Base-by-base conservation (phyloP, 495 filamentous ascomycete species). In the Aspergillus avenaceus region DNA sequence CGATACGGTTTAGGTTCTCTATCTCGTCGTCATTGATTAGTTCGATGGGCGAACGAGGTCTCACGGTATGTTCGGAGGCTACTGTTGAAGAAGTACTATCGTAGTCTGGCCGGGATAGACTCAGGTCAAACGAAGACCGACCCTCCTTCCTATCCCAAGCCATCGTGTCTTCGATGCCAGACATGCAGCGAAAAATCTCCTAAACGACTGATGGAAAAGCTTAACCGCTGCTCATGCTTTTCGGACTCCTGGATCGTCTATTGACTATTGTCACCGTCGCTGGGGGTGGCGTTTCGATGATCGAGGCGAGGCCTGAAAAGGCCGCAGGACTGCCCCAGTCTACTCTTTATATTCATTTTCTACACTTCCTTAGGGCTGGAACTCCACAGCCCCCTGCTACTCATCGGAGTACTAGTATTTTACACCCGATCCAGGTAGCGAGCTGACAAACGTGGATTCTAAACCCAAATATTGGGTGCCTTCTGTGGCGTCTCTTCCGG, bases 1-100 rank as follows among this genome's bases (percentile, higher is more conserved):
- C 56, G 23, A 60, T 66, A 25, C 29, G 59, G 4, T 53, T 59
- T 19, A 61, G 61, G 13, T 49, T 63, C n/a, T 57, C 60, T 2
- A 61, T 54, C 45, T 62, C 62, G 7, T 41, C 47, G 18, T 57
- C 38, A 16, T 61, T 28, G 36, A 63, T 61, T 3, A 38, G 23
- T 14, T 22, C 18, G 38, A 55, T 54, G 16, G 61, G 47, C 7
- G 42, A 8, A 9, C 16, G 42, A 32, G 5, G 18, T 18, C 21
- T 18, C 21, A 18, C 7, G 16, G 16, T 18, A 9, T 38, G 34
- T 5, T 38, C 16, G 1, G 34, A 38, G 11, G 34, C 34, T 3
- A 38, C 21, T 21, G 34, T 38, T 18, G 34, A 38, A 5, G 7
- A 14, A 38, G 6, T 21, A 18, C 34, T 38, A 8, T 38, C 34